These are phyloP conservation scores for Aspergillaceae sp. DNA, from an alignment of 2,329 filamentous ascomycete species.

Conservation along the genomic window DNA sequence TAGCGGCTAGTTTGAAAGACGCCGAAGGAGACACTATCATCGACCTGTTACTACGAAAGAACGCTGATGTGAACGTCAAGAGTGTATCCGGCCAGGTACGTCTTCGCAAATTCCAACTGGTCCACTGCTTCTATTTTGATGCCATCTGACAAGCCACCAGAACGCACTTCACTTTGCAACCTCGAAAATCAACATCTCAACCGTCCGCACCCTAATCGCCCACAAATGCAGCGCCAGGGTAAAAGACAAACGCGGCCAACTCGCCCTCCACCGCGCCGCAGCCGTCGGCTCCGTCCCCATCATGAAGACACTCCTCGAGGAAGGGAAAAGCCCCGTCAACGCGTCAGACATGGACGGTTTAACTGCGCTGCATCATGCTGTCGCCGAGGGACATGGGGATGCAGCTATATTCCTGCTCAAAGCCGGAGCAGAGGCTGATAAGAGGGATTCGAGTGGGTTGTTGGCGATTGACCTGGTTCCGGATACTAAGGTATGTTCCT, in stretches of 20 bases:
- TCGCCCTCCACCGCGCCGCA: constrained; percentile 83
- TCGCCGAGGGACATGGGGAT: constrained; percentile 59
- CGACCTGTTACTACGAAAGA: constrained; percentile 38
- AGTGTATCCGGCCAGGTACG: constrained; percentile 36
- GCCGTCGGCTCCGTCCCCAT: constrained; percentile 86
- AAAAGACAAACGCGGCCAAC: constrained; percentile 79
- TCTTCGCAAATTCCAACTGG: not conserved
- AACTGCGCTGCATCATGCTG: constrained; percentile 77
- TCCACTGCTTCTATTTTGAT: no score
- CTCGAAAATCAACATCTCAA: constrained; percentile 79
- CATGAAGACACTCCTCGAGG: constrained; percentile 66
- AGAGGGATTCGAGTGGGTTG: constrained; percentile 62
- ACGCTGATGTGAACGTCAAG: constrained; percentile 38
- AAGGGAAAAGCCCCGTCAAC: constrained; percentile 69
- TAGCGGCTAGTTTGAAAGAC: constrained; percentile 40
- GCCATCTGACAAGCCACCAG: constrained; percentile 32
- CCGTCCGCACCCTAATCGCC: constrained; percentile 67
- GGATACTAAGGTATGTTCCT: constrained; percentile 61
- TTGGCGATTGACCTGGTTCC: constrained; percentile 75
- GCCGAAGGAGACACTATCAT: constrained; percentile 38
- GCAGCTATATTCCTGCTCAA: constrained; percentile 74
- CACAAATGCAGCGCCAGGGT: constrained; percentile 69
- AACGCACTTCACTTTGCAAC: constrained; percentile 86
- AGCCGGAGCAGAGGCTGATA: constrained; percentile 72
- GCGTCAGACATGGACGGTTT: constrained; percentile 73